Evolutionary conservation across 805 yeast species (phyloP), one percentile per base, ranked within the genome.

Genomic region (Maudiozyma barnettii): DNA sequence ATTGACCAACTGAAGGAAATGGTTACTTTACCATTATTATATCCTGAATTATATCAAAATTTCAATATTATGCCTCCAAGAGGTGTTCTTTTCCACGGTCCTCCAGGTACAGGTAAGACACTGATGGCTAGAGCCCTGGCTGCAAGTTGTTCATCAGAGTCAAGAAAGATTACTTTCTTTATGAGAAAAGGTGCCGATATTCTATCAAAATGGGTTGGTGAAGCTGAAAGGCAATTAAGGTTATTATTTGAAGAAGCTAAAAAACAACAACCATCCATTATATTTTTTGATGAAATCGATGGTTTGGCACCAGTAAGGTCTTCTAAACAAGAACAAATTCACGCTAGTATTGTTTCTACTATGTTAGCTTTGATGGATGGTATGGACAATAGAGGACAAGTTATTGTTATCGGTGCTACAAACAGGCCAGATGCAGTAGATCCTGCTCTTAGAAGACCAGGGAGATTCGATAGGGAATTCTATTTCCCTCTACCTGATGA

Each of bases 121-220:
- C 74, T 93, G 45, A 88, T 93, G 96, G 99, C 99, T 0, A 71
- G 99, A 50, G 99, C 99, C 0, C 70, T 93, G 45, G 99, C 99
- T 1, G 93, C 98, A 0, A 85, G 95, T 54, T 89, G 96, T 57
- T 85, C 96, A 0, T 79, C 95, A 0, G 81, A 85, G 16, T 81
- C 82, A 13, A 73, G 83, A 51, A 91, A 93, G 55, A 89, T 93
- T 49, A 89, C 99, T 0, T 93, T 93, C 60, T 93, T 89, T 67
- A 93, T 93, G 99, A 72, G 99, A 52, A 93, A 93, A 63, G 99
- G 99, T 53, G 98, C 99, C 0, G 99, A 93, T 64, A 85, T 95
- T 61, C 70, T 93, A 56, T 86, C 96, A 41, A 93, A 93, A 69
- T 93, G 99, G 99, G 98, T 93, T 3, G 99, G 99, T 58, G 99